A percentile compares a stretch with the other conserved stretches of the same genome.
Conservation (phyloP, 768 basidiomycete genomes). For the Pholiota molesta region DNA sequence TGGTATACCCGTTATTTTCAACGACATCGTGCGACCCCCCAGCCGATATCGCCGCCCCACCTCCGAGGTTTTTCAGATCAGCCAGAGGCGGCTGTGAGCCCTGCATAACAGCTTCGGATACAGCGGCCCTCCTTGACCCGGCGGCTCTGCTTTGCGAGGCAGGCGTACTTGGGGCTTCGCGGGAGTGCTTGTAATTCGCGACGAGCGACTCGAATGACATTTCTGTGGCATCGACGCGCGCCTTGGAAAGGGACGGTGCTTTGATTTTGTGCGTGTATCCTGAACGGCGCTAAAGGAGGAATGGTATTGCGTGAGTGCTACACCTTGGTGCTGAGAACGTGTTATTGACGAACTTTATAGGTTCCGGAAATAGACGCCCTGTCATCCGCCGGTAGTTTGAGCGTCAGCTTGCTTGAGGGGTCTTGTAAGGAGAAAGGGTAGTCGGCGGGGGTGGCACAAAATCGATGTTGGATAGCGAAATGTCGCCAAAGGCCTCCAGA, state of each 20-base stretch:
- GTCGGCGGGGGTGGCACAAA: conserved; percentile 35
- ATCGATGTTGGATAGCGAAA: conserved; percentile 40
- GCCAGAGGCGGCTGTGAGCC: neutral
- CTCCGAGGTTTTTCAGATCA: conserved; percentile 18
- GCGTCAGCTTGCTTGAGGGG: neutral
- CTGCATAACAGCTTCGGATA: neutral
- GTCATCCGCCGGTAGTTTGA: neutral
- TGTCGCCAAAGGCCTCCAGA: conserved; percentile 47
- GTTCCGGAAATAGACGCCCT: neutral
- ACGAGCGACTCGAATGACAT: conserved; percentile 11
- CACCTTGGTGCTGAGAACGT: neutral
- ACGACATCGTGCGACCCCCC: conserved; percentile 18
- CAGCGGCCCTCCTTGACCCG: conserved; percentile 2
- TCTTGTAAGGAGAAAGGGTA: conserved; percentile 23
- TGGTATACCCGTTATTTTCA: conserved; percentile 20
- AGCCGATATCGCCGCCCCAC: conserved; percentile 18
- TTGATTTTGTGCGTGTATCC: neutral
- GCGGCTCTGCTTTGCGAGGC: neutral
- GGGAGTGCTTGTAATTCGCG: neutral
- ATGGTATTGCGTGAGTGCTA: neutral
- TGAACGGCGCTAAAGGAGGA: neutral
- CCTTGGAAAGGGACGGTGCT: conserved; percentile 9
- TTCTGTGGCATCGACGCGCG: conserved; percentile 2
- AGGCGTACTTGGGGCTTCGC: neutral
- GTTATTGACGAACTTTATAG: neutral